phyloP scores from a whole-genome alignment of 371 early-diverging fungal genomes.

The Mortierella sp. region DNA sequence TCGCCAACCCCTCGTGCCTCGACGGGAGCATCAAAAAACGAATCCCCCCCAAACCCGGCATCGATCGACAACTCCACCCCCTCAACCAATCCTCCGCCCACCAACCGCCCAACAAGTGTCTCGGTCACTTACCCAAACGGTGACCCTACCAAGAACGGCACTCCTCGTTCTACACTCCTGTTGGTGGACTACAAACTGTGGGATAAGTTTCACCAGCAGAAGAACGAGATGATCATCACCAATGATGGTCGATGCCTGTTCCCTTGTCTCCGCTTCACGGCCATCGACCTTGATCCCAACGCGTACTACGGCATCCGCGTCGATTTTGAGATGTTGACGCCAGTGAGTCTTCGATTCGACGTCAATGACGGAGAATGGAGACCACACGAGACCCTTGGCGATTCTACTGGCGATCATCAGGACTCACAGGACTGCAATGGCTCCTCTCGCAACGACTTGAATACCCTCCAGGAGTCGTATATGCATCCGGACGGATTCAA shows the following conservation, averaged over 20 bases:
- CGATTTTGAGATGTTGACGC: slow-evolving; percentile 59
- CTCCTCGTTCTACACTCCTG: slow-evolving; percentile 10
- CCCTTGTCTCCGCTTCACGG: slow-evolving; percentile 59
- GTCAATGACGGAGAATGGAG: slow-evolving; percentile 58
- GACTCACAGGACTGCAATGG: not conserved
- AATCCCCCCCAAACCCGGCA: no score
- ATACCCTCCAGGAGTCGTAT: slow-evolving; percentile 24
- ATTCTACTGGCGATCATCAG: not conserved
- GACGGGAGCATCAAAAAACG: no score
- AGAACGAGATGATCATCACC: slow-evolving; percentile 71
- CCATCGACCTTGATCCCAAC: slow-evolving; percentile 54
- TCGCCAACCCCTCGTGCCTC: no score
- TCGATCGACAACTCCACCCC: no score
- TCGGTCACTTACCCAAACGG: no score
- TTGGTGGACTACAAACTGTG: slow-evolving; percentile 59
- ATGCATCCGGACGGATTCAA: slow-evolving; percentile 51
- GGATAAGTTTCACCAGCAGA: slow-evolving; percentile 50
- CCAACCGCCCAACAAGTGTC: no score
- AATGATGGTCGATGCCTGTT: slow-evolving; percentile 67
- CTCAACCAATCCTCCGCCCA: no score
- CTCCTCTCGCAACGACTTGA: not conserved
- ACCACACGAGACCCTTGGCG: not conserved
- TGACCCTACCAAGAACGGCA: not conserved
- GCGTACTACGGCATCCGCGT: slow-evolving; percentile 56
- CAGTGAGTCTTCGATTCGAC: slow-evolving; percentile 46